Conservation (phyloP, 2,329 filamentous ascomycete species). For the Fusarium citri region DNA sequence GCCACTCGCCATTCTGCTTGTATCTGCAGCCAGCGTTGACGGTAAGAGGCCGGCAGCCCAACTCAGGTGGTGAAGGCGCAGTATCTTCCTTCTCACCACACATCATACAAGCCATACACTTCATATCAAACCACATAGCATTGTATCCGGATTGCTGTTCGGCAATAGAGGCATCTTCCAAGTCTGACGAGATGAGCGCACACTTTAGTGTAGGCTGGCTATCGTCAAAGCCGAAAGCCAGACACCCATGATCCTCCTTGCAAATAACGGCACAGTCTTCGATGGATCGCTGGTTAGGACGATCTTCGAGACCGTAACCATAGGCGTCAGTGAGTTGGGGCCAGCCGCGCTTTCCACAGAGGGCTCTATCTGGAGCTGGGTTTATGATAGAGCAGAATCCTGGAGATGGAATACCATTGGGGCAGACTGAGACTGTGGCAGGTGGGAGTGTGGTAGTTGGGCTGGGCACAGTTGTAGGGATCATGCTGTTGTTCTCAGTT, state of each 20-base stretch:
- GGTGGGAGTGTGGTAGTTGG: constrained; percentile 2
- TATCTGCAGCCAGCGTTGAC: constrained; percentile 7
- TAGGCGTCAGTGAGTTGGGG: constrained; percentile 13
- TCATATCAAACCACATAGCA: constrained; percentile 22
- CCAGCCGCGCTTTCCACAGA: constrained; percentile 21
- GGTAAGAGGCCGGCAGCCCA: constrained; percentile 1
- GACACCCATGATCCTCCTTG: constrained; percentile 10
- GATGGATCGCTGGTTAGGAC: constrained; percentile 11
- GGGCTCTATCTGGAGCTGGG: constrained; percentile 5
- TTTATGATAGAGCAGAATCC: constrained; percentile 13
- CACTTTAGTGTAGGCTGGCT: constrained; percentile 3
- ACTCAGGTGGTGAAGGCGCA: constrained; percentile 17
- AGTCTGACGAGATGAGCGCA: constrained; percentile 5
- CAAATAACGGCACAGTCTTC: constrained; percentile 38
- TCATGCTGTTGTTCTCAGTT: not conserved
- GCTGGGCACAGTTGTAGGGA: not conserved
- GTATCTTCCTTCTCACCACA: constrained; percentile 4
- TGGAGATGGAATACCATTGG: constrained; percentile 25
- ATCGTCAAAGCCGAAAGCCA: constrained; percentile 27
- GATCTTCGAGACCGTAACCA: not conserved
- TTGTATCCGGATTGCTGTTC: not conserved
- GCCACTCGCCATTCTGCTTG: constrained; percentile 10
- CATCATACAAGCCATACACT: constrained; percentile 23
- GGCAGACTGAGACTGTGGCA: not conserved
- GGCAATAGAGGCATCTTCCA: constrained; percentile 7